Conservation (phyloP, 768 basidiomycete species). For the Hericium rajendrae region DNA sequence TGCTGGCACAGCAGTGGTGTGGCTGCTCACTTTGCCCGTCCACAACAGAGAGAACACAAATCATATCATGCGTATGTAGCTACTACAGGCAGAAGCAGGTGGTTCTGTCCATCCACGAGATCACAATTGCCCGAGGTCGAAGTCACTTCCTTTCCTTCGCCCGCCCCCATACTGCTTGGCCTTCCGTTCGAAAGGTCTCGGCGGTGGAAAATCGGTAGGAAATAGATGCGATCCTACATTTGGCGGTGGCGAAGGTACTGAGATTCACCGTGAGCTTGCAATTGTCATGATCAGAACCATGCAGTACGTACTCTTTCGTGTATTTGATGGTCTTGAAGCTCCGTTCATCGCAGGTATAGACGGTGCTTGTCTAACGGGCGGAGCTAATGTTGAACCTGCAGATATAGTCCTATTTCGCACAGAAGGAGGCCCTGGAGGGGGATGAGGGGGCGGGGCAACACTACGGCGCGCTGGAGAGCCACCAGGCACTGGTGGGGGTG, state of each 20-base stretch:
- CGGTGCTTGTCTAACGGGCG: slow-evolving; percentile 8
- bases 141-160: slow-evolving; percentile 59
- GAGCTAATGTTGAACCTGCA: slow-evolving; percentile 8
- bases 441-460: slow-evolving; percentile 12
- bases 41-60: too few species aligned
- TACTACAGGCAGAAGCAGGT: neutral
- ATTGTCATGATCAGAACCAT: neutral
- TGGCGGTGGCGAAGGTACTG: slow-evolving; percentile 51
- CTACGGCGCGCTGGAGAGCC: slow-evolving; percentile 10
- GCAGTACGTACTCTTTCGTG: slow-evolving; percentile 19
- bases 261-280: slow-evolving; percentile 5
- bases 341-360: slow-evolving; percentile 11
- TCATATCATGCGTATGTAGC: neutral
- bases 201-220: slow-evolving; percentile 70
- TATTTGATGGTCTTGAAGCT: slow-evolving; percentile 5
- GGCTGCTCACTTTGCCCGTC: too few species aligned
- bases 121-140: slow-evolving; percentile 39
- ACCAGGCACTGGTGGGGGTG: neutral
- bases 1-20: too few species aligned
- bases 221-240: slow-evolving; percentile 62
- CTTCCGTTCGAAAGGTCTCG: slow-evolving; percentile 46
- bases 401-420: slow-evolving; percentile 9
- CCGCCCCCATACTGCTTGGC: slow-evolving; percentile 56
- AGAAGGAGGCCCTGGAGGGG: slow-evolving; percentile 16
- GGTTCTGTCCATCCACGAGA: neutral